Percentiles rank a stretch among this genome's conserved stretches.
phyloP scores from a whole-genome alignment of 352 stramenopile species.

The Phytophthora rubi region DNA sequence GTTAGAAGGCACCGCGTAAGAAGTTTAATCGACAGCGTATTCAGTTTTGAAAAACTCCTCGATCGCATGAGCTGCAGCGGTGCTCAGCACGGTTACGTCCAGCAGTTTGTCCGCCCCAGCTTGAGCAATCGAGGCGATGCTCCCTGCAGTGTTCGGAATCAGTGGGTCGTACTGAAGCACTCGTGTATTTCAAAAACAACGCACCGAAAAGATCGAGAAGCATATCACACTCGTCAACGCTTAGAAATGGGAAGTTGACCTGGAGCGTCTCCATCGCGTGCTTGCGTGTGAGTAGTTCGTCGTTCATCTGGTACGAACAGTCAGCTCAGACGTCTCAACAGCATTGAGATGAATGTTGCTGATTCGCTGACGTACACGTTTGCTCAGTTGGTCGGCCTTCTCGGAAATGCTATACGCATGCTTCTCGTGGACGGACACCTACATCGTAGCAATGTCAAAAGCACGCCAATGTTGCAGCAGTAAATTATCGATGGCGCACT shows the following conservation, averaged over 20 bases:
- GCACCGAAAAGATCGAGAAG: slow-evolving; percentile 79
- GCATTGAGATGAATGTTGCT: neutral
- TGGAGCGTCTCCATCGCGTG: slow-evolving; percentile 52
- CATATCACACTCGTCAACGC: slow-evolving; percentile 74
- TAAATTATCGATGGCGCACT: slow-evolving; percentile 27
- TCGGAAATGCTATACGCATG: slow-evolving; percentile 52
- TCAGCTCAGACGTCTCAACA: neutral
- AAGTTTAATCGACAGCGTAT: slow-evolving; percentile 60
- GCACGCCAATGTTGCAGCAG: neutral
- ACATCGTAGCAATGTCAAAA: slow-evolving; percentile 2
- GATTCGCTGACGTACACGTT: slow-evolving; percentile 35
- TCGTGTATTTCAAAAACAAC: neutral
- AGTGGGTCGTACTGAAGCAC: neutral
- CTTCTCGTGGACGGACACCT: slow-evolving; percentile 69
- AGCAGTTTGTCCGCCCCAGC: slow-evolving; percentile 59
- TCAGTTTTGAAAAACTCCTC: slow-evolving; percentile 78
- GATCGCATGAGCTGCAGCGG: slow-evolving; percentile 59
- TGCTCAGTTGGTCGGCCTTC: slow-evolving; percentile 48
- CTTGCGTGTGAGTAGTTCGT: slow-evolving; percentile 51
- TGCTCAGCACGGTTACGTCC: slow-evolving; percentile 68
- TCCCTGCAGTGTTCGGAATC: slow-evolving; percentile 35
- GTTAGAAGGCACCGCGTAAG: neutral
- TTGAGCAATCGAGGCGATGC: slow-evolving; percentile 54
- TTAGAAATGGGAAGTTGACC: slow-evolving; percentile 68
- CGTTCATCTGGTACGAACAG: slow-evolving; percentile 44